Base-by-base conservation (phyloP, 2,329 filamentous ascomycete species). In the Exophiala sp. region DNA sequence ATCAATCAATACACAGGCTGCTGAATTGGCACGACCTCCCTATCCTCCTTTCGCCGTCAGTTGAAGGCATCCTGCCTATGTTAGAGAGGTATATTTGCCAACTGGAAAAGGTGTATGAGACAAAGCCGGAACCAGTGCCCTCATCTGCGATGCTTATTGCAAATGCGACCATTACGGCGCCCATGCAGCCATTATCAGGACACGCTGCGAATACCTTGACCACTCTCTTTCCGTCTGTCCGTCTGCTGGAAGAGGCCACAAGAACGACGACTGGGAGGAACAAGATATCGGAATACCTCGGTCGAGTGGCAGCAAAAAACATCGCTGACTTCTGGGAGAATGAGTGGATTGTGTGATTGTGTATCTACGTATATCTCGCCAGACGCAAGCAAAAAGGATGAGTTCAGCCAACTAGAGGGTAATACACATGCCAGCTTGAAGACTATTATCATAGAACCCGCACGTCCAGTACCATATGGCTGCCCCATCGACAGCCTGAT, bases 121-220 rank as follows among this genome's bases (percentile, higher is more conserved):
- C 19, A 13, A 41, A 19, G 10, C n/a, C 16, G n/a, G 41, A 32
- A 10, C 19, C 34, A 30, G 16, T 13, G 8, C 42, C 43, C 1
- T 14, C 35, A 13, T 32, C 46, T 6, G 64, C 62, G 5, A 29
- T 46, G 10, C 37, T 57, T 41, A 46, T 55, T 11, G 45, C 51
- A 18, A 48, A 45, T 32, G 41, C 52, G 11, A 63, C 58, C 19
- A 32, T 23, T 13, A 53, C 56, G 7, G 56, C 53, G 6, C 55
- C 57, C 1, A 32, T 45, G 7, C 54, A 57, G n/a, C 50, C 49
- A 1, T 54, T 66, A 24, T 58, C 59, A 1, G 56, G 63, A 35
- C 61, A 66, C 9, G 59, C 66, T 13, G 58, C 52, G 1, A 63
- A 65, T 47, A 56, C 65, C 18, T 53, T 70, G 32, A 65, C 60